These are phyloP conservation scores for Penicillium pancosmium DNA, from an alignment of 495 filamentous ascomycete species.

Conservation along the genomic window DNA sequence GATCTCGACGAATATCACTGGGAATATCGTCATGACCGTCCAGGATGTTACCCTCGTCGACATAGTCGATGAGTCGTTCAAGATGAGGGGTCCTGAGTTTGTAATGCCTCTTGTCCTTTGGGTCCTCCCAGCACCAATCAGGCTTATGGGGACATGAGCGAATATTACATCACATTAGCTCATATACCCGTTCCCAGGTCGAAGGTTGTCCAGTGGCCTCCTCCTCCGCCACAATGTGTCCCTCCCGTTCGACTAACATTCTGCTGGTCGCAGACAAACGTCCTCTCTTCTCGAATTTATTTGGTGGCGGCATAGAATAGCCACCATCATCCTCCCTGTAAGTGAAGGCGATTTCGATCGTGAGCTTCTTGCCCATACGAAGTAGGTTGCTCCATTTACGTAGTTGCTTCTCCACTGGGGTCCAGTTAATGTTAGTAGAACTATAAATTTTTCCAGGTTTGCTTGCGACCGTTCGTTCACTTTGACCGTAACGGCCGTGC, in stretches of 20 bases:
- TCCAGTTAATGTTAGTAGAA: slow-evolving; percentile 8
- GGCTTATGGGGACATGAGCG: slow-evolving; percentile 13
- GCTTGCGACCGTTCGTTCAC: slow-evolving; percentile 1
- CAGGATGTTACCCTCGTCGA: slow-evolving; percentile 11
- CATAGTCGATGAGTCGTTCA: background rate
- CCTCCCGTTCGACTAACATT: slow-evolving; percentile 20
- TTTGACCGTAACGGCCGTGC: slow-evolving; percentile 5
- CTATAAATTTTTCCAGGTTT: slow-evolving; percentile 10
- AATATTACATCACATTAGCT: slow-evolving; percentile 10
- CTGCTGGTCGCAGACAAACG: slow-evolving; percentile 20
- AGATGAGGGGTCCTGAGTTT: slow-evolving; percentile 7
- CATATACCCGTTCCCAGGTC: slow-evolving; percentile 6
- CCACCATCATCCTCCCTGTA: slow-evolving; percentile 17
- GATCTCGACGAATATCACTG: slow-evolving; percentile 15
- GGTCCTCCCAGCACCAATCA: slow-evolving; percentile 25
- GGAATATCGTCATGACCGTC: slow-evolving; percentile 10
- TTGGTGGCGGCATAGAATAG: slow-evolving; percentile 8
- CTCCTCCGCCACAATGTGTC: slow-evolving; percentile 18
- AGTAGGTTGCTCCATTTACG: slow-evolving; percentile 18
- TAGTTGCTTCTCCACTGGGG: slow-evolving; percentile 17
- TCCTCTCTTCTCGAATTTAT: slow-evolving; percentile 16
- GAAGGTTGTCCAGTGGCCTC: background rate
- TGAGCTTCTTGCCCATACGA: slow-evolving; percentile 18
- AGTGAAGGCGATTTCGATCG: slow-evolving; percentile 14
- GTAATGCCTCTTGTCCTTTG: slow-evolving; percentile 8